A percentile compares a stretch with the other conserved stretches of the same genome.
Evolutionary conservation across 208 protist genomes (phyloP).

Genomic region (Leishmania guyanensis): DNA sequence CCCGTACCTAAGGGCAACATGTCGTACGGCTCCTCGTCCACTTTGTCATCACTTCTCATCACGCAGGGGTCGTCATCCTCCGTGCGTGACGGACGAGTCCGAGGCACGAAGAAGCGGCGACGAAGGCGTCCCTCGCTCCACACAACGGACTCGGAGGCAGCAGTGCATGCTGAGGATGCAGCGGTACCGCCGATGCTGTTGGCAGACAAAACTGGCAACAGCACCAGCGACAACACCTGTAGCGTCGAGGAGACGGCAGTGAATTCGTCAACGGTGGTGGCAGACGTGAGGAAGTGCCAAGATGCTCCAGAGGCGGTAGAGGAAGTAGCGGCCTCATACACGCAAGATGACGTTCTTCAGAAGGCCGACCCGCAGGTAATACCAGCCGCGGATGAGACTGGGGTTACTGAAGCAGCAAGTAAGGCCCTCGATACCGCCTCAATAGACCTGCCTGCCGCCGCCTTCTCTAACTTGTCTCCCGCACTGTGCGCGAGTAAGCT

Average conservation of each 20-base stretch:
- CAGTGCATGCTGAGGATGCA: background rate
- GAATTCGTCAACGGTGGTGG: background rate
- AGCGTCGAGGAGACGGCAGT: background rate
- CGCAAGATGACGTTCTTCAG: background rate
- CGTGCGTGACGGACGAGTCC: background rate
- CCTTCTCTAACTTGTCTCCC: background rate
- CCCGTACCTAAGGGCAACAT: background rate
- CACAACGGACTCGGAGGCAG: background rate
- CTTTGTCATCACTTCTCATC: background rate
- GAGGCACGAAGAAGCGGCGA: background rate
- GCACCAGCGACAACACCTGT: background rate
- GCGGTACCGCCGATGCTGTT: background rate
- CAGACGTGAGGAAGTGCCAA: background rate
- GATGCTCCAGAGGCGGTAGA: background rate
- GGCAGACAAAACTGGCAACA: background rate
- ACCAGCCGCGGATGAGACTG: background rate
- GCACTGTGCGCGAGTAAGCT: background rate
- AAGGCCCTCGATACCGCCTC: background rate
- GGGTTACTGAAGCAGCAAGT: background rate
- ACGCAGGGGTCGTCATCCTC: background rate
- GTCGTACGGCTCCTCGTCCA: slow-evolving; percentile 5
- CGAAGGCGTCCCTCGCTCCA: background rate
- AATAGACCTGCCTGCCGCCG: no score
- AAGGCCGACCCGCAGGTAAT: background rate
- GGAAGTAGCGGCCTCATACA: background rate